Evolutionary conservation across 1,284 basidiomycete genomes (phyloP), one percentile per base, ranked within the genome.

Genomic region (Prillingera fragicola): DNA sequence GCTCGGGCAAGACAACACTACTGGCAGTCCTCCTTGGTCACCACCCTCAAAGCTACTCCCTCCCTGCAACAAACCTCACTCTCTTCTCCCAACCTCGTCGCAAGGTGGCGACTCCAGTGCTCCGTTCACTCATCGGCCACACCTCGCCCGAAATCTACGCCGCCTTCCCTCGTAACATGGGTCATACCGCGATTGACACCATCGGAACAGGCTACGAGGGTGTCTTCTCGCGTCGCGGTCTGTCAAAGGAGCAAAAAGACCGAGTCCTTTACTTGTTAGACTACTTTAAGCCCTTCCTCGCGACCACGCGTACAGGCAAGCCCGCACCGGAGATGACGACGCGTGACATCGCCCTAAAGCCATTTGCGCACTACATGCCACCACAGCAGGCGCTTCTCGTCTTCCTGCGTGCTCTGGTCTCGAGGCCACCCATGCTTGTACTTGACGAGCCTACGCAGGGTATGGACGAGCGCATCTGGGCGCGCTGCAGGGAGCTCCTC

Each of bases 1-100:
- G 90, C 35, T 89, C 87, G 0, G 94, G 94, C 2, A 98, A 98
- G 73, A 94, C 92, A 0, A 97, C 94, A 0, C 80, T 97, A 1
- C 77, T 96, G n/a, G 84, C 92, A 4, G 70, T 97, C 25, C 74
- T 98, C 28, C 87, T 90, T 0, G 94, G 94, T 19, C 89, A 94
- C 60, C 94, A 97, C 67, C 92, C 94, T 0, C 87, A 88, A 52
- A 94, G 91, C 0, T 97, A 84, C 72, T 83, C 82, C 1, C 73
- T 82, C 40, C 68, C 71, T 1, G 37, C 68, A 0, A 21, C 54
- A 0, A 69, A 74, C 14, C 77, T 97, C 8, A 73, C 76, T 3
- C 78, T 91, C 33, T 87, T 92, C 53, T 80, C 78, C 31, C 75
- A 77, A 31, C 83, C 83, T 1, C 81, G 85, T n/a, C 76, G 76